Evolutionary conservation across 2,329 filamentous ascomycete species (phyloP), one percentile per base, ranked within the genome.

Genomic region (Arthrocladium fulminans): DNA sequence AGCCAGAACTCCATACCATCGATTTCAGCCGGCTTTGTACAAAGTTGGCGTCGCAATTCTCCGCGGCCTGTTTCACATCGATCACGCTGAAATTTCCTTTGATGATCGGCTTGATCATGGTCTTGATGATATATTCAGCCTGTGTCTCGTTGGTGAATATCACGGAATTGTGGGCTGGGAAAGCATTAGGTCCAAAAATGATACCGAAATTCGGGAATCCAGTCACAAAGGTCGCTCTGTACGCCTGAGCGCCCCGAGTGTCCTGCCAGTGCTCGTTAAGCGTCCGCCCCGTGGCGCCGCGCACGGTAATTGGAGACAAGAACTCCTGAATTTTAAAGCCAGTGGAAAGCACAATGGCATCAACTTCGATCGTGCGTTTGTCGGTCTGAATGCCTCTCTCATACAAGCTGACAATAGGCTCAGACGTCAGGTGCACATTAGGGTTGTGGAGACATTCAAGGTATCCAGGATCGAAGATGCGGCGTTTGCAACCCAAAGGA

Each of bases 181-280:
- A 69, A 0, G 77, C 73, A 56, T 84, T 84, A 13, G 52, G 52
- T 0, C 80, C 79, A 29, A 80, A 72, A 0, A 82, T 60, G 50
- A 81, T 69, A 62, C 82, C 82, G 56, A 82, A 77, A 57, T 83
- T 83, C 1, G 80, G 80, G 56, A 81, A 81, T 0, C 73, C 73
- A 49, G 74, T 74, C 59, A 83, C 64, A 1, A 72, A 70, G 1
- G 73, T 73, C 10, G 59, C 61, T 43, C 59, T 53, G 50, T 63
- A 65, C 2, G 61, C 62, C 34, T 63, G 60, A 10, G 61, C 62
- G 12, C 63, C 63, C 6, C 59, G 49, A 20, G 39, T 51, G 27
- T 63, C 59, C 19, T 57, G 50, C 62, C 62, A 64, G 34, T 65
- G 61, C 30, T 64, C 57, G 22, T 52, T 53, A 13, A 66, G 48